These are phyloP conservation scores for Geotrichum histeridarum DNA, from an alignment of 1,139 yeast species.

Conservation along the genomic window DNA sequence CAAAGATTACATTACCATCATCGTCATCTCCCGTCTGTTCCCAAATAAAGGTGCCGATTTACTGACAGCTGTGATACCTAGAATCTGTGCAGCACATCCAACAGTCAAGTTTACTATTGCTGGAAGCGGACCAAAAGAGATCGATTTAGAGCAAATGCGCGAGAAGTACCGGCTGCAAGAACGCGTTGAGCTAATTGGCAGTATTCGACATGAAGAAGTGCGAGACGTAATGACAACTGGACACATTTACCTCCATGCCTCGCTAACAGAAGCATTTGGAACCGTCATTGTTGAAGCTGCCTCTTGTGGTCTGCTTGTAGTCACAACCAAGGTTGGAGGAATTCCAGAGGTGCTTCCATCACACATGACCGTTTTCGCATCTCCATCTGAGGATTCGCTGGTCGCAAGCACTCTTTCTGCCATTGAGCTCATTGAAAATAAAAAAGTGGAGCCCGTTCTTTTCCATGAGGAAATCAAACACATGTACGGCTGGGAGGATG, in stretches of 20 bases:
- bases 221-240: conserved; percentile 91
- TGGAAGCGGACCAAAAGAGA: conserved; percentile 94
- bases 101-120: conserved; percentile 79
- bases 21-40: conserved; percentile 83
- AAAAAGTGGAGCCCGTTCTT: conserved; percentile 59
- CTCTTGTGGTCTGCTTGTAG: conserved; percentile 88
- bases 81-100: conserved; percentile 60
- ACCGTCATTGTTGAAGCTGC: conserved; percentile 97
- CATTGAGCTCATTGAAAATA: conserved; percentile 51
- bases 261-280: conserved; percentile 96
- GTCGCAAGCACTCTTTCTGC: conserved; percentile 66
- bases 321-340: conserved; percentile 95
- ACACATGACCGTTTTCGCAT: conserved; percentile 89
- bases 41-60: conserved; percentile 97
- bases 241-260: conserved; percentile 88
- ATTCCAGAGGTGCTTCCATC: conserved; percentile 93
- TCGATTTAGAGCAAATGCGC: conserved; percentile 92
- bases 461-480: conserved; percentile 73
- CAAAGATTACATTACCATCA: conserved; percentile 58
- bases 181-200: conserved; percentile 78
- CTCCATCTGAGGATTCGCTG: conserved; percentile 77
- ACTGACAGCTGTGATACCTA: conserved; percentile 78
- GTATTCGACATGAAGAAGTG: conserved; percentile 87
- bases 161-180: conserved; percentile 84
- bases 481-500: conserved; percentile 92